Evolutionary conservation across 768 basidiomycete genomes (phyloP).

Genomic region (Russula griseocarnosa): DNA sequence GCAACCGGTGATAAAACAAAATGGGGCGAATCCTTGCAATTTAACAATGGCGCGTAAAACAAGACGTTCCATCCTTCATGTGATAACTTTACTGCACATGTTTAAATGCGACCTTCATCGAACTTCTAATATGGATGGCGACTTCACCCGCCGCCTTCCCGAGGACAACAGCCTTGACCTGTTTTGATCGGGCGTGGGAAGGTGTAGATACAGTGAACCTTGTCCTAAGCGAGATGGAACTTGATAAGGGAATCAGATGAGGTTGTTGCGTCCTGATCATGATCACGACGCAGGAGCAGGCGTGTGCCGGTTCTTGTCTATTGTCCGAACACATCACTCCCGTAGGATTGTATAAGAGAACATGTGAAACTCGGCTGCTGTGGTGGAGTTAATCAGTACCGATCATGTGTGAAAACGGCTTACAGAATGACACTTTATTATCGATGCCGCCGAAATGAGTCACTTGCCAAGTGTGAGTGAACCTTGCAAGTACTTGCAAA

Average conservation of each 20-base stretch:
- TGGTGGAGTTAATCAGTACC: constrained; percentile 2
- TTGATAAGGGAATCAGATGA: neutral
- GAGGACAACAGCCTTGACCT: constrained; percentile 9
- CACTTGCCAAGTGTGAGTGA: neutral
- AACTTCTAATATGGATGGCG: constrained; percentile 3
- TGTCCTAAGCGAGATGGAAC: constrained; percentile 15
- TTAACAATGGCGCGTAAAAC: neutral
- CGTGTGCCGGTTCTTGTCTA: neutral
- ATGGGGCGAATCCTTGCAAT: neutral
- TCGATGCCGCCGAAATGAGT: neutral
- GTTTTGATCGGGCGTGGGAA: constrained; percentile 14
- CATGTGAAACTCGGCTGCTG: constrained; percentile 1
- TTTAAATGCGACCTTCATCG: constrained; percentile 1
- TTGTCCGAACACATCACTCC: neutral
- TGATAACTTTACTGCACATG: neutral
- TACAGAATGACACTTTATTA: neutral
- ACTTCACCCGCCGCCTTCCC: neutral
- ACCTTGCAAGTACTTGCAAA: neutral
- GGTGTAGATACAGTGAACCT: neutral
- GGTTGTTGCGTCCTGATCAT: neutral
- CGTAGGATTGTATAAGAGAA: no score
- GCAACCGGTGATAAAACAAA: constrained; percentile 14
- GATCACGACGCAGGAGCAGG: neutral
- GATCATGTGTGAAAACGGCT: neutral
- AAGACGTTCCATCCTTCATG: neutral